Conservation (phyloP, 352 stramenopile genomes). For the Phytophthora litchii region DNA sequence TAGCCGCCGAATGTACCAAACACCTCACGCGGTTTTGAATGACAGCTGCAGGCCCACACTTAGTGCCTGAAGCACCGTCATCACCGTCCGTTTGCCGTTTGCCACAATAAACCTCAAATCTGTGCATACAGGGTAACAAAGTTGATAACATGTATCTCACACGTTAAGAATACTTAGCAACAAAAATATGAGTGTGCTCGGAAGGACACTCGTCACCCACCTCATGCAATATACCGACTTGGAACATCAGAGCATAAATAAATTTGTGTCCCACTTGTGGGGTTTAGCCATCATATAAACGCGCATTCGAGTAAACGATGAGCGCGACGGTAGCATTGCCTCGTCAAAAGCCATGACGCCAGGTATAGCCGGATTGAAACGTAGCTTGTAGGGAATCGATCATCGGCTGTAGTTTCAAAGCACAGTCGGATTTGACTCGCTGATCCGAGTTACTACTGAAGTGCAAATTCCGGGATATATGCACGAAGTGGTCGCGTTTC, state of each 20-base stretch:
- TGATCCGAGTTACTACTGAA: no score
- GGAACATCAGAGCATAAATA: conserved; percentile 9
- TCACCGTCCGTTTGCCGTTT: not conserved
- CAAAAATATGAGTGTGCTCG: conserved; percentile 4
- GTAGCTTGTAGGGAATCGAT: no score
- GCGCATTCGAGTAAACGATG: no score
- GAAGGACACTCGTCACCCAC: not conserved
- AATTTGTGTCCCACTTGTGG: conserved; percentile 10
- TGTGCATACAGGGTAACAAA: conserved; percentile 1
- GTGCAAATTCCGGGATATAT: no score
- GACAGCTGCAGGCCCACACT: not conserved
- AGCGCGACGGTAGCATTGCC: no score
- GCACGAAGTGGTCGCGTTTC: no score
- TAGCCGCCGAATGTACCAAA: not conserved
- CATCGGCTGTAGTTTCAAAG: no score
- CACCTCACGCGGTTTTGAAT: not conserved
- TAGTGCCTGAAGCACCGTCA: not conserved
- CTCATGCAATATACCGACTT: not conserved
- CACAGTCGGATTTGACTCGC: no score
- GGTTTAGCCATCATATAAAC: not conserved
- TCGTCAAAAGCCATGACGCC: no score
- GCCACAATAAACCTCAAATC: conserved; percentile 6
- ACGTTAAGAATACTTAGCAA: conserved; percentile 3
- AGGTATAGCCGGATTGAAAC: no score
- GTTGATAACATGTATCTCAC: not conserved